phyloP scores from a whole-genome alignment of 1,284 basidiomycete species.

The Rhodotorula sp. region DNA sequence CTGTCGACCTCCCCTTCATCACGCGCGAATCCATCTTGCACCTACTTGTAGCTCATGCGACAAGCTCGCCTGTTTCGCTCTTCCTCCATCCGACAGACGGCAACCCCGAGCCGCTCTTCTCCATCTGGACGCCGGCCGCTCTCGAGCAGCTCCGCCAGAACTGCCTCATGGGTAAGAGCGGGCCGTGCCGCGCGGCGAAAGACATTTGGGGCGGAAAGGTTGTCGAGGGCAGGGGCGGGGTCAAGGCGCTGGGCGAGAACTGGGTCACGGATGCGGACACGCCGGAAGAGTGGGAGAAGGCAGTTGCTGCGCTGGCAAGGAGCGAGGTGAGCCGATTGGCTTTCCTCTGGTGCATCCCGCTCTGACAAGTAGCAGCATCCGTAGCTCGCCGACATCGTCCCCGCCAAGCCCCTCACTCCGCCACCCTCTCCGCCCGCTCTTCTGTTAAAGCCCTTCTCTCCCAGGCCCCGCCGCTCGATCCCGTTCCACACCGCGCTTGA shows the following conservation, averaged over 20 bases:
- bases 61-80: slow-evolving; percentile 9
- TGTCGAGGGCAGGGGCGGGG: slow-evolving; percentile 5
- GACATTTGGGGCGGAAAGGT: slow-evolving; percentile 19
- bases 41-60: not conserved
- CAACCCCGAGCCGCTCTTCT: slow-evolving; percentile 22
- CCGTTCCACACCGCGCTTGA: not conserved
- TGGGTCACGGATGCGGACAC: slow-evolving; percentile 21
- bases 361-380: not conserved
- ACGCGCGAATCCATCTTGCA: slow-evolving; percentile 1
- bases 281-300: slow-evolving; percentile 14
- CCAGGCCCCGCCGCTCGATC: not conserved
- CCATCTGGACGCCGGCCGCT: slow-evolving; percentile 11
- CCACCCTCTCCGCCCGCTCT: not conserved
- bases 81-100: slow-evolving; percentile 10
- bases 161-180: slow-evolving; percentile 15
- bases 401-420: not conserved
- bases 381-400: not conserved
- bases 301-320: not conserved
- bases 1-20: slow-evolving; percentile 21
- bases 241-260: slow-evolving; percentile 10
- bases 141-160: slow-evolving; percentile 10
- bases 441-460: too few relatives aligned
- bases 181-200: slow-evolving; percentile 13
- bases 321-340: not conserved
- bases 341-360: too few relatives aligned